Base-by-base conservation (phyloP, 345 rosid species). In the thale cress (Arabidopsis thaliana) region DNA sequence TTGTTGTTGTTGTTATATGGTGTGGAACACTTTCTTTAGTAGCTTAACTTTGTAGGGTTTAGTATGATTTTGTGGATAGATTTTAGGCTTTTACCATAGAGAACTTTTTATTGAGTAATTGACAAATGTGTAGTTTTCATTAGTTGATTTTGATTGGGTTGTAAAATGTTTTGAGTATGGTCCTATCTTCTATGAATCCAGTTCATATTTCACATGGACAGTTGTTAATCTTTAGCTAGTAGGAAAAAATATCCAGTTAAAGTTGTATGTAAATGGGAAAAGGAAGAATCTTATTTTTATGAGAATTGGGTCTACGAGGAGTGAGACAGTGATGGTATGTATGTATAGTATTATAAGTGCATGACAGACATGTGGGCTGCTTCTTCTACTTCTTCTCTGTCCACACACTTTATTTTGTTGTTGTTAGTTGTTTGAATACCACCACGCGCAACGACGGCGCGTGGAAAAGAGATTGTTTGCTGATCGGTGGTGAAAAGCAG, bases 331-430 rank as follows among this genome's bases (percentile, higher is more conserved):
- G 74, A 73, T 67, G 70, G 61, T 66, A 66, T 9, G 61, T 66
- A 66, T 9, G 65, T 61, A 45, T 34, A 40, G 2, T 28, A 41
- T 64, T 75, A 55, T 46, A 28, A 50, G 70, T 73, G 78, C 56
- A 59, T 60, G 67, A 11, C 79, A 73, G 71, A 75, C 82, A 79
- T 79, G 74, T 79, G 75, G 53, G 80, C 65, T 69, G 74, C 74
- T 67, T 58, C 33, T 20, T 70, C 41, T 74, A 62, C 41, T 74
- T 42, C 72, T 56, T 37, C 56, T 65, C 57, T 40, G 72, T 63
- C 67, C 42, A 61, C 61, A 48, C 37, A 8, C 32, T 42, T 71
- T 38, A 5, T 4, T 0, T 61, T 12, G 1, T 11, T 42, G 30
- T 28, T 51, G 48, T 61, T 28, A 23, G 48, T 61, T 25, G 12